phyloP scores from a whole-genome alignment of 2,329 filamentous ascomycete genomes.

The Nemania sp. region DNA sequence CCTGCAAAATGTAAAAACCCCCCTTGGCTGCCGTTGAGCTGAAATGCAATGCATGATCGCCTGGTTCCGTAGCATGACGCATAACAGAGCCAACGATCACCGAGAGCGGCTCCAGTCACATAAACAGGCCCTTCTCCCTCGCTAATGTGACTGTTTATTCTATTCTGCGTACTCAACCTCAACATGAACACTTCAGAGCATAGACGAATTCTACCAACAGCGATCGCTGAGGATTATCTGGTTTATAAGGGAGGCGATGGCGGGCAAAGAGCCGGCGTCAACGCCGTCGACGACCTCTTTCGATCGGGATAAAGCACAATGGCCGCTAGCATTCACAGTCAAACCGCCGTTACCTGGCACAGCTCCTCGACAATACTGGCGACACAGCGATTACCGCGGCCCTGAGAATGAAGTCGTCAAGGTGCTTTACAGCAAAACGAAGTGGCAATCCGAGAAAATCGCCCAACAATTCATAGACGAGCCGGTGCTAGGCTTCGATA shows the following conservation, averaged over 20 bases:
- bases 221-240: neutral
- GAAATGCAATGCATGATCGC: too few species aligned
- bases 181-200: too few species aligned
- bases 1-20: too few species aligned
- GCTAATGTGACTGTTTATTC: too few species aligned
- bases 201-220: too few species aligned
- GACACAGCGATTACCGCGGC: constrained; percentile 25
- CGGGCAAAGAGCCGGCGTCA: neutral
- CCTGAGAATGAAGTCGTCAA: constrained; percentile 14
- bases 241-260: neutral
- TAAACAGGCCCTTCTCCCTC: too few species aligned
- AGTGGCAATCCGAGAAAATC: constrained; percentile 27
- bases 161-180: too few species aligned
- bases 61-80: too few species aligned
- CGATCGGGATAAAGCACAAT: constrained; percentile 24
- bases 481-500: constrained; percentile 35
- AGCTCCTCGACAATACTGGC: constrained; percentile 20
- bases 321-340: constrained; percentile 31
- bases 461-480: constrained; percentile 31
- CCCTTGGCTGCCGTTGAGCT: too few species aligned
- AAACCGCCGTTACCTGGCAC: neutral
- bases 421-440: constrained; percentile 29
- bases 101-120: too few species aligned
- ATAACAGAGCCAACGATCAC: too few species aligned
- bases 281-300: constrained; percentile 4